phyloP scores from a whole-genome alignment of 2,329 filamentous ascomycete genomes.

The Colletotrichum truncatum region DNA sequence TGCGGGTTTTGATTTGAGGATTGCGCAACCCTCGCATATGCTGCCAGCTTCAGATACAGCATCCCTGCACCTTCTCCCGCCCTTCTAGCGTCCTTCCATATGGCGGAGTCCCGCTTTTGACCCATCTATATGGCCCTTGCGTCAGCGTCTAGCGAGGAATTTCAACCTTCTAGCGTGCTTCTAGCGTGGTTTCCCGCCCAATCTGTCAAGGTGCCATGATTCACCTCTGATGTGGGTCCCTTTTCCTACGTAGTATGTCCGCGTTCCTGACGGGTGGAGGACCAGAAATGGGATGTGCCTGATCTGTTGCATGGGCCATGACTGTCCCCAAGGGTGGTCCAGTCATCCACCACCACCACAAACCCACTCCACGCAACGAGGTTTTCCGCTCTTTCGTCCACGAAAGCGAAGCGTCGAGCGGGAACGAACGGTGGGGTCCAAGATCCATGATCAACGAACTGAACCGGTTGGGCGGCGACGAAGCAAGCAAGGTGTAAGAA shows the following conservation, averaged over 20 bases:
- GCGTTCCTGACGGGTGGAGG: no score
- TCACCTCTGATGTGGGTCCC: not conserved
- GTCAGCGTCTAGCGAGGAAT: not conserved
- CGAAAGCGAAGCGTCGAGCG: not conserved
- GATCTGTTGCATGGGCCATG: not conserved
- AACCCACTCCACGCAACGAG: not conserved
- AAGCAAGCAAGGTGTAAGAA: no score
- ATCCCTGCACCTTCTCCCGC: conserved; percentile 7
- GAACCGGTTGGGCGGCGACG: no score
- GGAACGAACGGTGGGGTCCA: not conserved
- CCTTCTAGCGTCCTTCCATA: conserved; percentile 25
- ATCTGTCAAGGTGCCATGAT: not conserved
- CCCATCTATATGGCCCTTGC: not conserved
- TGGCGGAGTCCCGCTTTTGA: not conserved
- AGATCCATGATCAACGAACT: no score
- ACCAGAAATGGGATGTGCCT: no score
- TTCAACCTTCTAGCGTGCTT: conserved; percentile 21
- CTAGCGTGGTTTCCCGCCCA: not conserved
- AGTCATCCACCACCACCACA: no score
- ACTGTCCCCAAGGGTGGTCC: not conserved
- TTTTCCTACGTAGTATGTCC: not conserved
- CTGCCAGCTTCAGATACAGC: not conserved
- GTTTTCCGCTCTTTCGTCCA: not conserved
- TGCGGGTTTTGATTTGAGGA: conserved; percentile 1
- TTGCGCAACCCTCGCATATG: not conserved